phyloP scores from a whole-genome alignment of 1,284 basidiomycete genomes.

The Anthracocystis walkeri region DNA sequence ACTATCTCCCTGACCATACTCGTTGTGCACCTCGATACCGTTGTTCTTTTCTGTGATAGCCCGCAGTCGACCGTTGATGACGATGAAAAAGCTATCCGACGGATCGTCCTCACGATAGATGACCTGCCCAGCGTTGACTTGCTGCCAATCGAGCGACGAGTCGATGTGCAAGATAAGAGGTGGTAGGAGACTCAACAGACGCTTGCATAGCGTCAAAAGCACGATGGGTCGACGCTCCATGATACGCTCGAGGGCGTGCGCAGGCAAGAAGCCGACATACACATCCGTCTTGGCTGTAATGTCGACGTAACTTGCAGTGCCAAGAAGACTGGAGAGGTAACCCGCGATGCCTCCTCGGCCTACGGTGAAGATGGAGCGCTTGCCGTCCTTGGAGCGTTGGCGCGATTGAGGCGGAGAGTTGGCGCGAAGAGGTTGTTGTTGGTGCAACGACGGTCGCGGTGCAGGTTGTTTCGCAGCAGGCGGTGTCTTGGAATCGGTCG shows the following conservation, averaged over 20 bases:
- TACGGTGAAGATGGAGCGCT: constrained; percentile 80
- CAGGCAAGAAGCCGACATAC: constrained; percentile 93
- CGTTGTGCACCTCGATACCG: constrained; percentile 82
- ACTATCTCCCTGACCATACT: constrained; percentile 88
- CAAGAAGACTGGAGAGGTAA: constrained; percentile 93
- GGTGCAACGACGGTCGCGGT: constrained; percentile 16
- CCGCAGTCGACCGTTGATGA: constrained; percentile 95
- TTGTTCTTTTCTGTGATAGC: constrained; percentile 76
- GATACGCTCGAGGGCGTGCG: constrained; percentile 86
- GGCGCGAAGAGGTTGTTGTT: constrained; percentile 20
- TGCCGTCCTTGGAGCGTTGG: constrained; percentile 30
- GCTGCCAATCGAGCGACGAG: constrained; percentile 97
- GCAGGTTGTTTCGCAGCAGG: constrained; percentile 4
- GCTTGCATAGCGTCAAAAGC: constrained; percentile 93
- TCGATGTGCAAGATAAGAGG: constrained; percentile 97
- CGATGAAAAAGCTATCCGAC: constrained; percentile 94
- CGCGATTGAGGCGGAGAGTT: constrained; percentile 11
- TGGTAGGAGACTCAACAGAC: constrained; percentile 90
- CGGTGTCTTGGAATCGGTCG: constrained; percentile 5
- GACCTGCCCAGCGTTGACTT: constrained; percentile 89
- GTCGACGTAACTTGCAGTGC: constrained; percentile 93
- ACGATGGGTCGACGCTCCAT: constrained; percentile 95
- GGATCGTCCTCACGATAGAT: constrained; percentile 90
- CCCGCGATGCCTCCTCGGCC: constrained; percentile 94
- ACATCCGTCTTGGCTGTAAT: constrained; percentile 96